Base-by-base conservation (phyloP, 345 rosid species). In the Turnera subulata region DNA sequence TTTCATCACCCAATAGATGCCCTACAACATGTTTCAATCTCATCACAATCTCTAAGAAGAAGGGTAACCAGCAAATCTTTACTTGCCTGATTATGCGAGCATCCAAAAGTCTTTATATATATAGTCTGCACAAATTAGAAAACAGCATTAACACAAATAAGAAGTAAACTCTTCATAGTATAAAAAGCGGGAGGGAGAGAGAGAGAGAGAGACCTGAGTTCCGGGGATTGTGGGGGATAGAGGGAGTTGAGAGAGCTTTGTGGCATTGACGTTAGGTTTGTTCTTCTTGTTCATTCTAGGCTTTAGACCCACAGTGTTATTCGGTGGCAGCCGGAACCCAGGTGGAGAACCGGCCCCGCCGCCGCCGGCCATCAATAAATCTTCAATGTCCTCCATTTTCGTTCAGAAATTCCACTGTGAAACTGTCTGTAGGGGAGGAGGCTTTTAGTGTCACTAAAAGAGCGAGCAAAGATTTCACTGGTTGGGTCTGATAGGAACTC, bases 71-170 rank as follows among this genome's bases (percentile, higher is more conserved):
- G 45, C 45, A 40, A 40, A 15, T 4, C 4, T 3, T 10, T 11
- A 72, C 84, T 80, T 70, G 80, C 96, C 92, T 82, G 88, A 63
- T 88, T 88, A 76, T 91, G 98, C 0, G 98, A 91, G 78, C 98
- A 91, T 59, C 98, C 98, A 65, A 91, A 88, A 6, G 98, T 88
- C 85, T 85, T 91, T 64, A 88, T 66, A 73, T 80, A 85, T 50
- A 88, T 85, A 1, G 80, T 82, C 95, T 88, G 80, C 61, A 61
- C 37, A 24, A 56, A 39, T 35, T 62, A 68, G 46, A 48, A 12
- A 21, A 42, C 6, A 54, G 9, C 1, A 38, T 1, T 22, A 60
- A 44, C 12, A 18, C 45, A 9, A 40, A 53, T 8, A 8, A 50
- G 59, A 55, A 47, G 13, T 12, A 55, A 15, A 64, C 6, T n/a